These are phyloP conservation scores for Tetracladium maxilliforme DNA, from an alignment of 2,329 filamentous ascomycete genomes.

Conservation along the genomic window DNA sequence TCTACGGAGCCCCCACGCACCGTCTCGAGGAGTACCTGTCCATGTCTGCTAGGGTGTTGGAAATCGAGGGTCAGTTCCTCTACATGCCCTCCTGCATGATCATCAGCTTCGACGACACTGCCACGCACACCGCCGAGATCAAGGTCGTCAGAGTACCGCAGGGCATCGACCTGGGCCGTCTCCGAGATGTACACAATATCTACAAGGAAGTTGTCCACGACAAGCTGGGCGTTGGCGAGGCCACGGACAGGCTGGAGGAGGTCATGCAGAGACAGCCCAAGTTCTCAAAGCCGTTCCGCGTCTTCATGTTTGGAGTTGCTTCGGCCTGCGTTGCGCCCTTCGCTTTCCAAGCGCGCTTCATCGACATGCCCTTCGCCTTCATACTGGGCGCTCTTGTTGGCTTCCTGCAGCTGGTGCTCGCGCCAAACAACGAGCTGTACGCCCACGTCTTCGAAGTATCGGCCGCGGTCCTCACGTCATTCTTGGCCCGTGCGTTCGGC, in stretches of 20 bases:
- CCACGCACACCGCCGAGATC: constrained; percentile 36
- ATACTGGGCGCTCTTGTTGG: constrained; percentile 62
- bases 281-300: constrained; percentile 26
- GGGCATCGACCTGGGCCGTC: constrained; percentile 33
- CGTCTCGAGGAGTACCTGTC: constrained; percentile 50
- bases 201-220: constrained; percentile 39
- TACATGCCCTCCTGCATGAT: constrained; percentile 56
- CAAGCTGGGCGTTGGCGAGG: constrained; percentile 30
- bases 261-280: constrained; percentile 30
- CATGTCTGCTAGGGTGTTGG: constrained; percentile 44
- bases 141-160: constrained; percentile 32
- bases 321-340: constrained; percentile 67
- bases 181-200: constrained; percentile 32
- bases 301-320: constrained; percentile 61
- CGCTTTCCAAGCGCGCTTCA: constrained; percentile 60
- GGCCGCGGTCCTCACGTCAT: constrained; percentile 50
- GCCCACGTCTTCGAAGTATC: constrained; percentile 35
- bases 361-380: constrained; percentile 68
- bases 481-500: constrained; percentile 53
- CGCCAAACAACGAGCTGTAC: constrained; percentile 60
- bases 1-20: constrained; percentile 50
- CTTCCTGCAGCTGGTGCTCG: constrained; percentile 57
- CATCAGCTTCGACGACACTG: constrained; percentile 42
- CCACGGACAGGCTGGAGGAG: constrained; percentile 26
- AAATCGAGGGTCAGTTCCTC: constrained; percentile 48